Base-by-base conservation (phyloP, 2,329 filamentous ascomycete species). In the Fusarium gaditjirri region DNA sequence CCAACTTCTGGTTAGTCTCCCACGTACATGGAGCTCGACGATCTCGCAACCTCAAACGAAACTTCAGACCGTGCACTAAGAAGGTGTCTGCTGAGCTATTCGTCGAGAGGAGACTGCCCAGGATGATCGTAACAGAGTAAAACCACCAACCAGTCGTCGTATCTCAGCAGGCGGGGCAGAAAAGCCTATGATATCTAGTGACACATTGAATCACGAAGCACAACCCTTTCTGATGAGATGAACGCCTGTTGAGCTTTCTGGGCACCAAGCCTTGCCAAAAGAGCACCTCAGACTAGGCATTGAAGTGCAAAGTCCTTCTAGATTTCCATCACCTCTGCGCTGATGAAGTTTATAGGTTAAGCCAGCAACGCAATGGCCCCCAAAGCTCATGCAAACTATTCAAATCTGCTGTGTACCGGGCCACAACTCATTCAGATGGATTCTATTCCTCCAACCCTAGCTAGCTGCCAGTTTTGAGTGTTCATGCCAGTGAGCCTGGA, bases 61-160 rank as follows among this genome's bases (percentile, higher is more conserved):
- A 35, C 19, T 19, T n/a, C 13, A 56, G 13, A 29, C 21, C 7
- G 17, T 16, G 31, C 17, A 35, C 36, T 35, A 8, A 23, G 13
- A 21, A 25, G 8, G 3, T 0, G 14, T 21, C 53, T 56, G 10
- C n/a, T 10, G 6, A 47, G 19, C 31, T 27, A 27, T 17, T 7
- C 14, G 5, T 9, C 2, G 17, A 33, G 23, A 47, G 5, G 23
- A 2, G 17, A 3, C 2, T 11, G 35, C n/a, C 4, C 5, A 3
- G 19, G 5, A 39, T n/a, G 25, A 21, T n/a, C 23, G 5, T 10
- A 10, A n/a, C 6, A 6, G 14, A 21, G 19, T 14, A 13, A 9
- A 36, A 29, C 19, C 4, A 27, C 14, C 14, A 23, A 27, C 21
- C 16, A 49, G 5, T 8, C 1, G 8, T 19, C 11, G 17, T 10